A percentile compares a stretch with the other conserved stretches of the same genome.
These are phyloP conservation scores for Geosmithia morbida DNA, from an alignment of 2,329 filamentous ascomycete genomes.

Conservation along the genomic window DNA sequence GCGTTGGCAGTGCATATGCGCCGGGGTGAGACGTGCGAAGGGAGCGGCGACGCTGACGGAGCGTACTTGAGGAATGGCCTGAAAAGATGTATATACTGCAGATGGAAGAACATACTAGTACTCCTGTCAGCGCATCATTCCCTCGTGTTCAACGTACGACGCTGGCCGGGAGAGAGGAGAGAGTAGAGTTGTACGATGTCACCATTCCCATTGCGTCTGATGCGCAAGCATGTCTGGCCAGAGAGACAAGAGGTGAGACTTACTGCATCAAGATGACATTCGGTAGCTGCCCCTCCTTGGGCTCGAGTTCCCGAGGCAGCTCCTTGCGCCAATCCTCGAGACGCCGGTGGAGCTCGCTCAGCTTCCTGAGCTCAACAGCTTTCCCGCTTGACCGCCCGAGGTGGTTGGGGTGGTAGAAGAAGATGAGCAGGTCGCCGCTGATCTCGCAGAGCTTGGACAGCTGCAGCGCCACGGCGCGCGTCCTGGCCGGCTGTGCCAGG, in stretches of 20 bases:
- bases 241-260: conserved; percentile 22
- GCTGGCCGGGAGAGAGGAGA: background rate
- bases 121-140: too few species aligned
- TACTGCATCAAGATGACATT: conserved; percentile 74
- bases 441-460: conserved; percentile 81
- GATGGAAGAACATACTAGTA: conserved; percentile 86
- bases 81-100: conserved; percentile 92
- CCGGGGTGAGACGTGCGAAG: conserved; percentile 74
- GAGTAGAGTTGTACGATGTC: background rate
- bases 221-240: background rate
- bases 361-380: conserved; percentile 74
- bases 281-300: conserved; percentile 77
- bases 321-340: conserved; percentile 81
- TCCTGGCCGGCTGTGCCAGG: conserved; percentile 67
- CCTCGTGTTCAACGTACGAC: too few species aligned
- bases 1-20: conserved; percentile 87
- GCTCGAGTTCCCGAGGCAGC: conserved; percentile 74
- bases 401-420: conserved; percentile 77
- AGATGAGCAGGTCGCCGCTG: conserved; percentile 74
- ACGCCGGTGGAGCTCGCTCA: conserved; percentile 80
- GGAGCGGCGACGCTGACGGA: conserved; percentile 66
- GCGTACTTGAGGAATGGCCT: conserved; percentile 88
- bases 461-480: conserved; percentile 67
- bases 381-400: conserved; percentile 54
- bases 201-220: background rate